Evolutionary conservation across 2,329 filamentous ascomycete species (phyloP).

Genomic region (Trichoderma guizhouense): DNA sequence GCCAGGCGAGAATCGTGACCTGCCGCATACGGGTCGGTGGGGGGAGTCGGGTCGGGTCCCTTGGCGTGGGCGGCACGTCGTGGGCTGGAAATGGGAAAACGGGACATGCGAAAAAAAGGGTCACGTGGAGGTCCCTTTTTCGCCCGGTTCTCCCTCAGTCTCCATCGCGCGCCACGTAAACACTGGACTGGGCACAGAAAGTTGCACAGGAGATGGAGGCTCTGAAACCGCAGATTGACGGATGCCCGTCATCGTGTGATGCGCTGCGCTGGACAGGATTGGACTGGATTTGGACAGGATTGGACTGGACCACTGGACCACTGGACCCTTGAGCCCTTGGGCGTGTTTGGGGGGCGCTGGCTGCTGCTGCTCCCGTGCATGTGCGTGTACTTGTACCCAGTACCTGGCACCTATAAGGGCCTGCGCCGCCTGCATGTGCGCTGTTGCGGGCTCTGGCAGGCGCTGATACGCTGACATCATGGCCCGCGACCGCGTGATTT

Average conservation of each 20-base stretch:
- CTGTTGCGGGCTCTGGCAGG: neutral
- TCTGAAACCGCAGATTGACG: conserved; percentile 2
- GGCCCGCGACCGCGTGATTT: conserved; percentile 2
- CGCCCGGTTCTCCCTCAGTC: neutral
- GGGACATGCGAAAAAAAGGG: conserved; percentile 1
- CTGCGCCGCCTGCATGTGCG: conserved; percentile 8
- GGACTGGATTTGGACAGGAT: neutral
- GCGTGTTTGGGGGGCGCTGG: neutral
- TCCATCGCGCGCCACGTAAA: conserved; percentile 14
- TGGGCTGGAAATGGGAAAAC: neutral
- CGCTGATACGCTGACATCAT: conserved; percentile 17
- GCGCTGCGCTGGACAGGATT: neutral
- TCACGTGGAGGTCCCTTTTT: conserved; percentile 19
- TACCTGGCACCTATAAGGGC: neutral
- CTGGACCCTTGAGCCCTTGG: neutral
- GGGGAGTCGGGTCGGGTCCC: conserved; percentile 12
- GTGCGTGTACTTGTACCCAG: neutral
- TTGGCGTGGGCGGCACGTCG: conserved; percentile 13
- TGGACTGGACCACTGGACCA: neutral
- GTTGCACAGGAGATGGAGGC: conserved; percentile 1
- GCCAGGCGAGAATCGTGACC: conserved; percentile 20
- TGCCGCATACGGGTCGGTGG: conserved; percentile 20
- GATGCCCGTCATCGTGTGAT: neutral
- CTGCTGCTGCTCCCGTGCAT: neutral
- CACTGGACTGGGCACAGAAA: neutral